These are phyloP conservation scores for Bondarzewia mesenterica DNA, from an alignment of 1,284 basidiomycete species.

Conservation along the genomic window DNA sequence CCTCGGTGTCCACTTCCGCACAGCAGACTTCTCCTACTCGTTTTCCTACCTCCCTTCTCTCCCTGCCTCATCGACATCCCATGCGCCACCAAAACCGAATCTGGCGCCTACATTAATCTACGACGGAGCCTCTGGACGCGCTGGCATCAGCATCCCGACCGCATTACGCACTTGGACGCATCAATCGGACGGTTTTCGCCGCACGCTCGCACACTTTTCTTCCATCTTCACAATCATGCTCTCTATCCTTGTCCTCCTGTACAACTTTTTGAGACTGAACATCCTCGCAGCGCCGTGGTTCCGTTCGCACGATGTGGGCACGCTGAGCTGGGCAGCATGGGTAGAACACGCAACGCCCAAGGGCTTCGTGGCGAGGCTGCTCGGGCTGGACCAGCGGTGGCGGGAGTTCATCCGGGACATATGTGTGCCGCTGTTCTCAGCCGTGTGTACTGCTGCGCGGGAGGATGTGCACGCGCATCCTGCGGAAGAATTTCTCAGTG, in stretches of 20 bases:
- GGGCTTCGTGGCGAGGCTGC: conserved; percentile 26
- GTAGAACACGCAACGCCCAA: conserved; percentile 30
- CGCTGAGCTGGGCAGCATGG: conserved; percentile 44
- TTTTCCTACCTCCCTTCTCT: conserved; percentile 42
- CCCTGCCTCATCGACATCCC: conserved; percentile 10
- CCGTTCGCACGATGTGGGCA: conserved; percentile 22
- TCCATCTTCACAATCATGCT: conserved; percentile 28
- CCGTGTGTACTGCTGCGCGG: conserved; percentile 55
- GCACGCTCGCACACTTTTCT: neutral
- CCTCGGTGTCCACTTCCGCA: conserved; percentile 44
- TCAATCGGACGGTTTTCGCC: neutral
- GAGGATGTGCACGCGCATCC: conserved; percentile 46
- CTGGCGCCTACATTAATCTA: conserved; percentile 48
- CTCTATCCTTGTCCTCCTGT: conserved; percentile 32
- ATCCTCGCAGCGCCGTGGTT: conserved; percentile 40
- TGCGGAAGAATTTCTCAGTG: conserved; percentile 55
- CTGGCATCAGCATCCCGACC: conserved; percentile 44
- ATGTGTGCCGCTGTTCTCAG: conserved; percentile 61
- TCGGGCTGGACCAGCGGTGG: conserved; percentile 43
- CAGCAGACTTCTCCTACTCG: conserved; percentile 58
- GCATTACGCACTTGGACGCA: conserved; percentile 9
- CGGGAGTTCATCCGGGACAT: conserved; percentile 43
- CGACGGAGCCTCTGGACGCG: conserved; percentile 52
- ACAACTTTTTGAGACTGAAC: conserved; percentile 42
- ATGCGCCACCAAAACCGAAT: conserved; percentile 18